Percentiles rank a stretch among this genome's conserved stretches.
These are phyloP conservation scores for Daedalea quercina DNA, from an alignment of 768 basidiomycete species.

Conservation along the genomic window DNA sequence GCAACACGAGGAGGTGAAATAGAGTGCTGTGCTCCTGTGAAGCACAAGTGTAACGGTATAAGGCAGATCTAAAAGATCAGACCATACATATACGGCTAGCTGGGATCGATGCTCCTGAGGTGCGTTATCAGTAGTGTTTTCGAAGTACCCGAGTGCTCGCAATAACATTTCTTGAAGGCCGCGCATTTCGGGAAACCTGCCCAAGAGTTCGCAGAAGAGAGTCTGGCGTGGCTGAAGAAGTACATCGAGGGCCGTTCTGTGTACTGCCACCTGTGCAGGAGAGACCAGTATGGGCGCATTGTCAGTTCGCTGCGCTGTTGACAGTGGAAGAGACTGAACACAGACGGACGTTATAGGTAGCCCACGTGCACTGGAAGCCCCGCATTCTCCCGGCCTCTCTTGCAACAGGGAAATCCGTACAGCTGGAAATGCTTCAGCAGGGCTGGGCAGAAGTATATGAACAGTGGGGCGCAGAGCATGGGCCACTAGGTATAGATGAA, in stretches of 20 bases:
- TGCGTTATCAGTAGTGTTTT: constrained; percentile 21
- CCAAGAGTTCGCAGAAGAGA: constrained; percentile 72
- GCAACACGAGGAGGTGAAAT: constrained; percentile 44
- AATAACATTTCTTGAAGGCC: constrained; percentile 34
- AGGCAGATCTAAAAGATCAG: constrained; percentile 63
- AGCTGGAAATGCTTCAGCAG: constrained; percentile 70
- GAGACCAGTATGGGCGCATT: constrained; percentile 81
- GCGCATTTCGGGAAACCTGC: constrained; percentile 78
- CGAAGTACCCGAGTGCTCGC: not conserved
- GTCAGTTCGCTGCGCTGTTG: constrained; percentile 40
- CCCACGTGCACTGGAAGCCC: constrained; percentile 51
- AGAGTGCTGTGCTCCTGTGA: not conserved
- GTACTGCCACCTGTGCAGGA: constrained; percentile 63
- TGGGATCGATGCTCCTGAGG: constrained; percentile 92
- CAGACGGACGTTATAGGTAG: constrained; percentile 41
- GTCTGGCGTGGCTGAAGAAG: constrained; percentile 61
- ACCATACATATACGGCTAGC: constrained; percentile 87
- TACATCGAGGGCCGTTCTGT: constrained; percentile 52
- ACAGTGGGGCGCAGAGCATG: constrained; percentile 77
- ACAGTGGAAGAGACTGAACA: not conserved
- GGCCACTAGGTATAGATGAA: constrained; percentile 54
- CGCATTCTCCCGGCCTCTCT: constrained; percentile 46
- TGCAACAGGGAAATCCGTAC: constrained; percentile 40
- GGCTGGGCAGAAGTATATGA: constrained; percentile 76
- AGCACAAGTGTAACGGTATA: not conserved